A percentile compares a stretch with the other conserved stretches of the same genome.
Conservation (phyloP, 1,284 basidiomycete species). For the Tetrapyrgos nigripes region DNA sequence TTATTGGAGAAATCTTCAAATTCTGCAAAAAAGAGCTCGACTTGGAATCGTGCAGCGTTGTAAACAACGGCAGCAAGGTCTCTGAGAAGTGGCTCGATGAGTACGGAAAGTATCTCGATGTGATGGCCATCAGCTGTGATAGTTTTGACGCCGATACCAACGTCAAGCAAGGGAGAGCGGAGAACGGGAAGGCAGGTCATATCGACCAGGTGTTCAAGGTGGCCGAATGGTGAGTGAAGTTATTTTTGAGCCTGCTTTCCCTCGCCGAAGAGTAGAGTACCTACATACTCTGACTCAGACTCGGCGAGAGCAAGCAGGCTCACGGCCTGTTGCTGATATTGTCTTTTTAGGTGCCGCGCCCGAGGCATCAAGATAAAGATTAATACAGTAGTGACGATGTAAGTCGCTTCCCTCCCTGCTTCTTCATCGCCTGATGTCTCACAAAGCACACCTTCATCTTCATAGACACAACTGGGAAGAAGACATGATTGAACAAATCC, state of each 20-base stretch:
- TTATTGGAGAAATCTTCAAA: conserved; percentile 46
- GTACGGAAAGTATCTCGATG: conserved; percentile 45
- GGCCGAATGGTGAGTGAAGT: conserved; percentile 25
- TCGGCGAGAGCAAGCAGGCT: too few relatives aligned
- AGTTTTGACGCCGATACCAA: conserved; percentile 47
- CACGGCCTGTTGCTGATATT: background rate
- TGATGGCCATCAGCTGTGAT: conserved; percentile 51
- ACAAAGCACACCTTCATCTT: background rate
- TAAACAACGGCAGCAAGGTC: conserved; percentile 48
- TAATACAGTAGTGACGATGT: conserved; percentile 44
- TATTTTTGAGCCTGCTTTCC: background rate
- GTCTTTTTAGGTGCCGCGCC: conserved; percentile 31
- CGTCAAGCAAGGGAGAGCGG: conserved; percentile 38
- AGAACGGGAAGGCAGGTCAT: conserved; percentile 36
- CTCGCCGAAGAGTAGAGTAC: too few relatives aligned
- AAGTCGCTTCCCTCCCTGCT: background rate
- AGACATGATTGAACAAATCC: conserved; percentile 37
- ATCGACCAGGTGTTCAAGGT: conserved; percentile 41
- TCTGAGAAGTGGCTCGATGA: conserved; percentile 47
- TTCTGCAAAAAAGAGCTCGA: conserved; percentile 47
- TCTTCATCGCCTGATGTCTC: background rate
- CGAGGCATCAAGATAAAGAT: conserved; percentile 45
- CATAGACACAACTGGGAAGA: conserved; percentile 43
- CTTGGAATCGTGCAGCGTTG: conserved; percentile 45
- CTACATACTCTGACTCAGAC: too few relatives aligned